A percentile compares a stretch with the other conserved stretches of the same genome.
phyloP scores from a whole-genome alignment of 805 yeast genomes.

The Yamadazyma sp. region DNA sequence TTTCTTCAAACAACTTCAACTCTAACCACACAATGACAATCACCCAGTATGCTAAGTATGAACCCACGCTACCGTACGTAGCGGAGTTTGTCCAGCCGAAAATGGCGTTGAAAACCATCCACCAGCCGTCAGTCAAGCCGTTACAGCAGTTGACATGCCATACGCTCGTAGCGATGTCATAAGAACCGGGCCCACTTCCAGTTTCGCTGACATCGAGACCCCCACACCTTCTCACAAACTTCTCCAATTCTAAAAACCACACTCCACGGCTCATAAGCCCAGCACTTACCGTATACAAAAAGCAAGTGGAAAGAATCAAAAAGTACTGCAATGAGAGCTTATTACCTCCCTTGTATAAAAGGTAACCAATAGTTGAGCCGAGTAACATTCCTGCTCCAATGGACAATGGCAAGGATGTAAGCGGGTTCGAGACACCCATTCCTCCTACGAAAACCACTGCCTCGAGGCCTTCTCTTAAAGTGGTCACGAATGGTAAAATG shows the following conservation, averaged over 20 bases:
- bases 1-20: conserved; percentile 35
- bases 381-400: conserved; percentile 28
- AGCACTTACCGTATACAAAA: conserved; percentile 44
- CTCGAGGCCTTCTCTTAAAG: conserved; percentile 43
- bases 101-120: conserved; percentile 48
- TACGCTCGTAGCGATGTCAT: conserved; percentile 38
- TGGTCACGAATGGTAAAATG: conserved; percentile 41
- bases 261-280: conserved; percentile 46
- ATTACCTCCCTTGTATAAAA: conserved; percentile 42
- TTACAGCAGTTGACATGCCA: conserved; percentile 51
- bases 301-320: conserved; percentile 38
- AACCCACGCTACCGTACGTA: conserved; percentile 42
- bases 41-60: conserved; percentile 40
- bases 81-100: conserved; percentile 50
- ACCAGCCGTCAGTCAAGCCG: conserved; percentile 45
- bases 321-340: conserved; percentile 43
- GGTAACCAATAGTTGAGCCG: conserved; percentile 34
- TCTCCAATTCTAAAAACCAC: conserved; percentile 44
- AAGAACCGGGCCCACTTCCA: conserved; percentile 47
- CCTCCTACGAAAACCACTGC: conserved; percentile 46
- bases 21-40: conserved; percentile 32
- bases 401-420: conserved; percentile 31
- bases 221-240: conserved; percentile 37
- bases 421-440: conserved; percentile 36
- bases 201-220: conserved; percentile 45